Conservation (phyloP, 164 flowering plant genomes). For the Cinnamomum chago region DNA sequence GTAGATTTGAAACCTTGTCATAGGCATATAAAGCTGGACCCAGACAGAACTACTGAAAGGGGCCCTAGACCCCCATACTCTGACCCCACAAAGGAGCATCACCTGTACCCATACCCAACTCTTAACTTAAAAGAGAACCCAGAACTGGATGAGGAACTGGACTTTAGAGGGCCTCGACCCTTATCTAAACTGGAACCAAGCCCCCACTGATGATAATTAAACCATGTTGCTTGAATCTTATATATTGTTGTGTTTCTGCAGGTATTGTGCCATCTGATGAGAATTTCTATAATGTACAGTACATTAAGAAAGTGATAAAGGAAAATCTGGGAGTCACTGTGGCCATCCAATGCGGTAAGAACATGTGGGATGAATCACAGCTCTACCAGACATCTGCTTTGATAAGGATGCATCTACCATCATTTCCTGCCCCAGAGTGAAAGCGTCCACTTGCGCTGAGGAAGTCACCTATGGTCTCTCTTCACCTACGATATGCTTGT, state of each 20-base stretch:
- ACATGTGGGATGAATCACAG: constrained; percentile 10
- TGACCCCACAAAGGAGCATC: too few relatives aligned
- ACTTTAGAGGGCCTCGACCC: too few relatives aligned
- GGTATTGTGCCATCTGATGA: constrained; percentile 12
- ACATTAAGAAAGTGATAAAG: neutral
- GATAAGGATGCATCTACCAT: constrained; percentile 9
- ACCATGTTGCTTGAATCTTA: too few relatives aligned
- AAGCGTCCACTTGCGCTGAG: constrained; percentile 5
- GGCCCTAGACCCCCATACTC: too few relatives aligned
- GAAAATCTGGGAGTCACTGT: constrained; percentile 9
- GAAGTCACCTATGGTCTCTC: constrained; percentile 11
- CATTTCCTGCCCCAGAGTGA: constrained; percentile 11
- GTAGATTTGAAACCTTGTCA: too few relatives aligned
- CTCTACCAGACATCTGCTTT: constrained; percentile 11
- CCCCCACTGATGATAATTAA: too few relatives aligned
- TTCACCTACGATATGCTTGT: constrained; percentile 11
- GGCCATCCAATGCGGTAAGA: constrained; percentile 10
- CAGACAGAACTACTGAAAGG: too few relatives aligned
- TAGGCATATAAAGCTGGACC: too few relatives aligned
- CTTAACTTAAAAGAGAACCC: too few relatives aligned
- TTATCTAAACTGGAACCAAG: too few relatives aligned
- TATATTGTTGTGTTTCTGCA: neutral
- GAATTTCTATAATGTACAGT: constrained; percentile 7
- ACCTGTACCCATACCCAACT: too few relatives aligned
- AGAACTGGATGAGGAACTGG: too few relatives aligned